phyloP scores from a whole-genome alignment of 331 rosid genomes.

The Rosa hybrid region DNA sequence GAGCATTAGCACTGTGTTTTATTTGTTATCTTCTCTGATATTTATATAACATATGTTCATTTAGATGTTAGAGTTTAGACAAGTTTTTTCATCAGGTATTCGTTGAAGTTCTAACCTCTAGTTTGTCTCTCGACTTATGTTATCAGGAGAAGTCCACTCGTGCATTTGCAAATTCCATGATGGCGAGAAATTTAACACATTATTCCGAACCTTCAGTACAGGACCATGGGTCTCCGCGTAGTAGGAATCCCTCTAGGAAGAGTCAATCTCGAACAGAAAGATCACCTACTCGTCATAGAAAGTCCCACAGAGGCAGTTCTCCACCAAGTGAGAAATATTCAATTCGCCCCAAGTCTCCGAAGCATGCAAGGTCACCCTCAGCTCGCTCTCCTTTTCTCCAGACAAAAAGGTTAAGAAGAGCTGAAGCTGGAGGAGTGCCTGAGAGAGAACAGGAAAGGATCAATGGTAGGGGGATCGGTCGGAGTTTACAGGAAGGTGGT shows the following conservation, averaged over 20 bases:
- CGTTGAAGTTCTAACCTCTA: background rate
- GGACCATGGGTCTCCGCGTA: constrained; percentile 36
- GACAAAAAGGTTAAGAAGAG: constrained; percentile 61
- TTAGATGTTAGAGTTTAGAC: background rate
- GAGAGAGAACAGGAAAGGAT: constrained; percentile 32
- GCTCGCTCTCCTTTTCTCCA: constrained; percentile 60
- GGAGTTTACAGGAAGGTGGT: constrained; percentile 39
- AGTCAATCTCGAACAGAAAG: constrained; percentile 47
- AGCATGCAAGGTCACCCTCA: constrained; percentile 43
- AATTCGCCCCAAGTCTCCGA: constrained; percentile 35
- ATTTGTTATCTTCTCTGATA: background rate
- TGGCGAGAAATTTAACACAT: constrained; percentile 42
- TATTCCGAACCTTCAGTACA: constrained; percentile 41
- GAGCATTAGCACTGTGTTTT: background rate
- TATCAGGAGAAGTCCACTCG: background rate
- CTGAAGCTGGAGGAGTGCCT: constrained; percentile 33
- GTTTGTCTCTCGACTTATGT: background rate
- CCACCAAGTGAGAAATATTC: constrained; percentile 43
- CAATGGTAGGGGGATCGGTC: constrained; percentile 20
- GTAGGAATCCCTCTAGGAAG: constrained; percentile 31
- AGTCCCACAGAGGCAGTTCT: constrained; percentile 36
- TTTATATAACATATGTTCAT: background rate
- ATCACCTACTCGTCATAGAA: constrained; percentile 50
- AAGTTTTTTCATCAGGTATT: background rate
- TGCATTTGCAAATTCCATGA: constrained; percentile 25